Percentiles rank a stretch among this genome's conserved stretches.
Conservation (phyloP, 2,329 filamentous ascomycete genomes). For the Pseudocercospora eumusae region DNA sequence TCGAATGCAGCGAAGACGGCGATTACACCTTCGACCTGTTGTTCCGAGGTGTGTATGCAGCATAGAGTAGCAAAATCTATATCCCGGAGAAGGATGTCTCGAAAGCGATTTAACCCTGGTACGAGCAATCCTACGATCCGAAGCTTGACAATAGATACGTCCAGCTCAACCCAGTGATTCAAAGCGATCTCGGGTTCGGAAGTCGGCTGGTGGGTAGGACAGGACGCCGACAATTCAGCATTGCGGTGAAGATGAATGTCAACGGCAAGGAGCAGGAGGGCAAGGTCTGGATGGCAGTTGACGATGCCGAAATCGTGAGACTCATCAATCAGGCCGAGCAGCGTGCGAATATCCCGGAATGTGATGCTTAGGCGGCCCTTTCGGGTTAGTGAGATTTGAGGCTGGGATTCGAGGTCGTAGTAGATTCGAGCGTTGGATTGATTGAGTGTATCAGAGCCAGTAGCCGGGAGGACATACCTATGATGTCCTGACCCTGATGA, state of each 20-base stretch:
- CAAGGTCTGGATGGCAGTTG: neutral
- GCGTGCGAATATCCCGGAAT: no score
- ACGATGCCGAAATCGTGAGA: no score
- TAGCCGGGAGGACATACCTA: neutral
- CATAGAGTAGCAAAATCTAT: neutral
- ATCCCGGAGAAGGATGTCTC: neutral
- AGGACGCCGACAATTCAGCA: neutral
- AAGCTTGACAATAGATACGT: neutral
- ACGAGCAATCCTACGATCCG: neutral
- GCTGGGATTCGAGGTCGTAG: no score
- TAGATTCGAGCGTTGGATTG: no score
- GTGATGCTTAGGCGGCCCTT: no score
- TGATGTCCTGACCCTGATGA: neutral
- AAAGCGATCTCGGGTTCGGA: neutral
- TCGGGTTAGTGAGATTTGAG: no score
- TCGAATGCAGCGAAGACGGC: neutral
- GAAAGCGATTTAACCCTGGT: neutral
- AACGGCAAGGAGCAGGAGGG: neutral
- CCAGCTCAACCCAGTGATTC: neutral
- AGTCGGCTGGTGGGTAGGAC: neutral
- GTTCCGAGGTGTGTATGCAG: neutral
- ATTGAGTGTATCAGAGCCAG: no score
- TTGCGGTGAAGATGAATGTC: neutral
- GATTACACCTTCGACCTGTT: neutral
- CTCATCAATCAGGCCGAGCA: no score